These are phyloP conservation scores for Cercophora sp. DNA, from an alignment of 495 filamentous ascomycete species.

Conservation along the genomic window DNA sequence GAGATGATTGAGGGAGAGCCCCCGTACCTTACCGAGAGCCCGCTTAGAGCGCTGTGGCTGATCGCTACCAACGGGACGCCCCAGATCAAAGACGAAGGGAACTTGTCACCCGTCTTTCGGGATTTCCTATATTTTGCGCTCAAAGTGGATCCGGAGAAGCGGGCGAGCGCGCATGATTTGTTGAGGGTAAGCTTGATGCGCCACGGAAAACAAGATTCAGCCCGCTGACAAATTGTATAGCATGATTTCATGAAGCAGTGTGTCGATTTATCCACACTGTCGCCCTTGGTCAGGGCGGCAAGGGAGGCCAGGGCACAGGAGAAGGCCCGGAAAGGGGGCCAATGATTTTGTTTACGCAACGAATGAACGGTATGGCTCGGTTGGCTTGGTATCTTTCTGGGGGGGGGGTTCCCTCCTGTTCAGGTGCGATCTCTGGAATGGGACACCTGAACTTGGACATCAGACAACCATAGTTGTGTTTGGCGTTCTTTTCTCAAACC, in stretches of 20 bases:
- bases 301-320: constrained; percentile 79
- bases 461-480: not conserved
- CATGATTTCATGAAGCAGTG: constrained; percentile 90
- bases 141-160: constrained; percentile 94
- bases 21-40: constrained; percentile 92
- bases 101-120: constrained; percentile 72
- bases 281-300: constrained; percentile 84
- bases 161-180: constrained; percentile 89
- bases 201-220: not conserved
- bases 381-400: too few species aligned
- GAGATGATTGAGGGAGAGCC: constrained; percentile 99
- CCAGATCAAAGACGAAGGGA: constrained; percentile 87
- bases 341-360: not conserved
- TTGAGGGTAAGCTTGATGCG: constrained; percentile 61
- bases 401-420: not conserved
- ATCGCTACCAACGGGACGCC: constrained; percentile 98
- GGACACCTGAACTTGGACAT: not conserved
- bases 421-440: not conserved
- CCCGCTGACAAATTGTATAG: constrained; percentile 39
- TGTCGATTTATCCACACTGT: constrained; percentile 54
- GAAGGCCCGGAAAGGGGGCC: constrained; percentile 60
- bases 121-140: constrained; percentile 89
- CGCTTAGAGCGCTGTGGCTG: constrained; percentile 86
- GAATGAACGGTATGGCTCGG: too few species aligned
- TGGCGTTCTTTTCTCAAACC: not conserved